Percentiles rank a stretch among this genome's conserved stretches.
Conservation (phyloP, 148 eudicot species). For the Pouteria glomerata region DNA sequence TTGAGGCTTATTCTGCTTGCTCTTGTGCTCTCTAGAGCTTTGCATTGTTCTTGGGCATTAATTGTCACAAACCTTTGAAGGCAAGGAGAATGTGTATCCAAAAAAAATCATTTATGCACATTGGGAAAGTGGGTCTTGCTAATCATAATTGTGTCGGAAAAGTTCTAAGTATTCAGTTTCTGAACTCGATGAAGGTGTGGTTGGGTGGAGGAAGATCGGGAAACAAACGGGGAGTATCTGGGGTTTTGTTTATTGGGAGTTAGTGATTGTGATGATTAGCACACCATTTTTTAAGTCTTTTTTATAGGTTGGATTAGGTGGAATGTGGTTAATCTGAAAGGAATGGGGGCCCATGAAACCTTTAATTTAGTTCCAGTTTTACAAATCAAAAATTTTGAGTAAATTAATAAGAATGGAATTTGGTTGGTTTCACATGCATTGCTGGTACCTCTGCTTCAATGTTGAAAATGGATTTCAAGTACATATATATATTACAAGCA, state of each 20-base stretch:
- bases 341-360: not conserved
- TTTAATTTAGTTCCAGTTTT: not conserved
- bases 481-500: too few relatives aligned
- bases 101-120: conserved; percentile 21
- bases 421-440: not conserved
- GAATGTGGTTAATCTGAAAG: not conserved
- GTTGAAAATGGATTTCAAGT: not conserved
- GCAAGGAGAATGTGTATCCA: conserved; percentile 1
- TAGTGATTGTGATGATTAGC: conserved; percentile 12
- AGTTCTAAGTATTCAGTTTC: not conserved
- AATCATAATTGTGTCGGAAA: conserved; percentile 42
- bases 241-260: conserved; percentile 13
- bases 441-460: not conserved
- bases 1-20: conserved; percentile 29
- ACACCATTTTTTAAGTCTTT: not conserved
- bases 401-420: not conserved
- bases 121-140: conserved; percentile 20
- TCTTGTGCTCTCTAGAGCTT: conserved; percentile 31
- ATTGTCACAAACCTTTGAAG: conserved; percentile 15
- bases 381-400: too few relatives aligned
- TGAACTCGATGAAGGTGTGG: not conserved
- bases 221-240: conserved; percentile 2
- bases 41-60: conserved; percentile 30
- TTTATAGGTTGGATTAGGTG: conserved; percentile 21
- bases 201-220: conserved; percentile 12